phyloP scores from a whole-genome alignment of 768 basidiomycete species.

The Boletus bicolor region DNA sequence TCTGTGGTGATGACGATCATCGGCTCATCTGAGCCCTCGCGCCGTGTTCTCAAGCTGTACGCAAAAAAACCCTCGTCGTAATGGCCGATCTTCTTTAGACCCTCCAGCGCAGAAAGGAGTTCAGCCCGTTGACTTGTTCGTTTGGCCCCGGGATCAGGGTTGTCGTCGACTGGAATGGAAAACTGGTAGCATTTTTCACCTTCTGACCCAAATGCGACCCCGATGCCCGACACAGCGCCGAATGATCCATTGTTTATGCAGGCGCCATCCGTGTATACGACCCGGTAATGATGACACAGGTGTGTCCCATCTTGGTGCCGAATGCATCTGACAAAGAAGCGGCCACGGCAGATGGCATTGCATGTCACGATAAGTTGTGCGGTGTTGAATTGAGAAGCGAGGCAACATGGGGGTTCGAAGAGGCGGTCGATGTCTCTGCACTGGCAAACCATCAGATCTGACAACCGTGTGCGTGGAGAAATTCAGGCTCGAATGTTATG shows the following conservation, averaged over 20 bases:
- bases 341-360: neutral
- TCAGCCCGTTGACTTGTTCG: slow-evolving; percentile 34
- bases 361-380: slow-evolving; percentile 1
- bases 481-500: neutral
- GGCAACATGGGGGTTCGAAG: neutral
- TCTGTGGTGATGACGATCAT: neutral
- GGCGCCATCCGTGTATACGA: slow-evolving; percentile 35
- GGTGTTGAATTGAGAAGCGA: neutral
- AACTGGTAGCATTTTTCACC: neutral
- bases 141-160: slow-evolving; percentile 13
- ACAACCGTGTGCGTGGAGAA: neutral
- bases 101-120: slow-evolving; percentile 28
- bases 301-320: neutral
- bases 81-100: slow-evolving; percentile 27
- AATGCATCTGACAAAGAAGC: neutral
- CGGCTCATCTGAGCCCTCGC: neutral
- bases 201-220: slow-evolving; percentile 1
- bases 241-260: slow-evolving; percentile 30
- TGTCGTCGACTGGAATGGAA: slow-evolving; percentile 23
- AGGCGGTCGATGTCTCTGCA: neutral
- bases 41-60: neutral
- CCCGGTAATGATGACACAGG: slow-evolving; percentile 18
- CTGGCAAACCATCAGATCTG: neutral
- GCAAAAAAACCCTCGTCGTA: slow-evolving; percentile 14
- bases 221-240: slow-evolving; percentile 14